Evolutionary conservation across 108 stramenopile genomes (phyloP).

Genomic region (Stephanodiscus minutulus): DNA sequence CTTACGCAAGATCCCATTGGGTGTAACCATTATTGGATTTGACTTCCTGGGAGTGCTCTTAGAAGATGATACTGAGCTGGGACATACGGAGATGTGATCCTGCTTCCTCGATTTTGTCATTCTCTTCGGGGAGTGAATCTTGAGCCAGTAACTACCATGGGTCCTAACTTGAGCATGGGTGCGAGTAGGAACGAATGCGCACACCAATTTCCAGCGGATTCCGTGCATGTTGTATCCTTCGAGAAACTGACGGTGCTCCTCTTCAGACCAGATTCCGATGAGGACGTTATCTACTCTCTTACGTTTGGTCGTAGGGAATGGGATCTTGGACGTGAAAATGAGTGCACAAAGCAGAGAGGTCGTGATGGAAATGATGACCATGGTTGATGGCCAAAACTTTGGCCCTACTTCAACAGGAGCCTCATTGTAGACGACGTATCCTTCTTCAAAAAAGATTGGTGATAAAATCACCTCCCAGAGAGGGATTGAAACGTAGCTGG

Average conservation of each 20-base stretch:
- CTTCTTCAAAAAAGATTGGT: not conserved
- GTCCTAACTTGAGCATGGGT: conserved; percentile 35
- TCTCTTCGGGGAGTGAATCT: conserved; percentile 28
- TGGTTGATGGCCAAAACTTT: not conserved
- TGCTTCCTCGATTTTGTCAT: conserved; percentile 27
- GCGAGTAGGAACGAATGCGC: conserved; percentile 36
- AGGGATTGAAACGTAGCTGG: conserved; percentile 14
- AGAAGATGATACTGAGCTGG: conserved; percentile 6
- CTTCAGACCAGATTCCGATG: conserved; percentile 37
- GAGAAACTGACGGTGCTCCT: conserved; percentile 40
- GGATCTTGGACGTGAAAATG: conserved; percentile 5
- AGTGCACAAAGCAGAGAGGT: conserved; percentile 4
- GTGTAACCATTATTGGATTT: not conserved
- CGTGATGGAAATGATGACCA: not conserved
- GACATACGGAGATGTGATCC: not conserved
- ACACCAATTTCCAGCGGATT: conserved; percentile 23
- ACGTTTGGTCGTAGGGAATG: not conserved
- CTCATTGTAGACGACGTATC: not conserved
- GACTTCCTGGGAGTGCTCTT: conserved; percentile 14
- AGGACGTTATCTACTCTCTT: not conserved
- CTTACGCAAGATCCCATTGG: conserved; percentile 19
- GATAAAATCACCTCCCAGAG: conserved; percentile 25
- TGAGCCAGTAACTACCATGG: conserved; percentile 43
- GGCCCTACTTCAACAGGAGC: not conserved
- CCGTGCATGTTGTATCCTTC: conserved; percentile 33